Evolutionary conservation across 345 rosid species (phyloP), one percentile per base, ranked within the genome.

Genomic region (Triadica sebifera): DNA sequence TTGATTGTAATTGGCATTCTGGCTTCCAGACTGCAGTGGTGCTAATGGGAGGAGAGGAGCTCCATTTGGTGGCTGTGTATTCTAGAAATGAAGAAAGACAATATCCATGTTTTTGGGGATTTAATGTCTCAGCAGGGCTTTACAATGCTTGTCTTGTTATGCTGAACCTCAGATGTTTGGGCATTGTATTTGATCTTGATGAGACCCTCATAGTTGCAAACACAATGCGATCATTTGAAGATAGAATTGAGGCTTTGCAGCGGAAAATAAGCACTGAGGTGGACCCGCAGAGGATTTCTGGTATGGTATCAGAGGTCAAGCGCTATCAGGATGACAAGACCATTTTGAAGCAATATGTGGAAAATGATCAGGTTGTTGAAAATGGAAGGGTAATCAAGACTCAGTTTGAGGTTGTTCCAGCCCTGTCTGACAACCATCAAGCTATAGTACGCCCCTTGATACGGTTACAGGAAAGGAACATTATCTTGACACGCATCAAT

Each of bases 151-250:
- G 96, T 85, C 93, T 93, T 69, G 85, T 81, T 80, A 90, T 96
- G 99, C 75, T 96, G 81, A 91, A 96, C 74, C 86, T 91, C 76
- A 90, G 98, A 82, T 96, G 99, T 76, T 88, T 96, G 67, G 97
- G 97, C 73, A 96, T 96, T 74, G 99, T 96, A 63, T 96, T 96
- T 88, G 98, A 96, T 84, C 91, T 96, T 12, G 99, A 93, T 81
- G 99, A 96, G 81, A 96, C 99, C 46, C 91, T 96, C 16, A 81
- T 96, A 51, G 99, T 95, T 78, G 99, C 99, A 15, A 93, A 90
- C 85, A 93, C 99, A 52, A 89, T 90, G 97, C 92, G 95, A 4
- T 90, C 99, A 3, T 96, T 96, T 64, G 98, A 96, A 81, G 97
- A 91, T 82, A 88, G 87, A 83, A 96, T 93, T 63, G 97, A 93